Conservation (phyloP, 176 grass and related monocot species). For the Oryza punctata region DNA sequence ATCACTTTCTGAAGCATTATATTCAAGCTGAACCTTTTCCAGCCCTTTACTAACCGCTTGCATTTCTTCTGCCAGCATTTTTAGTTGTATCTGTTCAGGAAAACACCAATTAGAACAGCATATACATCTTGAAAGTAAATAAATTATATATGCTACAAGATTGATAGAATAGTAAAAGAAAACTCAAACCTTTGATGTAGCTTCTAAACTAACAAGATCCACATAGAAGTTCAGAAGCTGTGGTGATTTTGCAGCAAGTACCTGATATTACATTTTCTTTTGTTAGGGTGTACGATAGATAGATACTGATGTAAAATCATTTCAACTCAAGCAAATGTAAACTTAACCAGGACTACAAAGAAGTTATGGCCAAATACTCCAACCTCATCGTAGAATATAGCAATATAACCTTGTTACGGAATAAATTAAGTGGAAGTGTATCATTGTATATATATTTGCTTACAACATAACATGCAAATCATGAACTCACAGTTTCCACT, state of each 20-base stretch:
- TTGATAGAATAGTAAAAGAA: conserved; percentile 19
- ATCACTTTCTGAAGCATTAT: conserved; percentile 95
- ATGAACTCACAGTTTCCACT: background rate
- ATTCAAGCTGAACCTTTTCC: conserved; percentile 83
- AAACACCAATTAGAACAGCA: conserved; percentile 33
- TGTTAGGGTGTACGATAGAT: conserved; percentile 21
- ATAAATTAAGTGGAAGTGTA: background rate
- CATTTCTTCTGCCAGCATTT: conserved; percentile 99
- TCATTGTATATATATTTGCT: background rate
- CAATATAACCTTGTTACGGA: background rate
- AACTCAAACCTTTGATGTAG: conserved; percentile 89
- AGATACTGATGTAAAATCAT: conserved; percentile 21
- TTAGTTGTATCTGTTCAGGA: conserved; percentile 87
- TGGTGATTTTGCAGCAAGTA: conserved; percentile 77
- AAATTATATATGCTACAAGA: conserved; percentile 32
- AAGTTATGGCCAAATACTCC: background rate
- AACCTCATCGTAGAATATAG: background rate
- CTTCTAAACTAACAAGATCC: conserved; percentile 84
- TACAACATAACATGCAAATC: conserved; percentile 4
- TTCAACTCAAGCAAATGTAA: conserved; percentile 15
- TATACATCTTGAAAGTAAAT: conserved; percentile 7
- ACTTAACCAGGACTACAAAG: conserved; percentile 13
- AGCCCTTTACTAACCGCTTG: conserved; percentile 93
- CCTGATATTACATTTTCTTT: conserved; percentile 51
- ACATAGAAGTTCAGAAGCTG: conserved; percentile 84